Percentiles rank a stretch among this genome's conserved stretches.
Conservation (phyloP, 768 basidiomycete genomes). For the Mycena venus region DNA sequence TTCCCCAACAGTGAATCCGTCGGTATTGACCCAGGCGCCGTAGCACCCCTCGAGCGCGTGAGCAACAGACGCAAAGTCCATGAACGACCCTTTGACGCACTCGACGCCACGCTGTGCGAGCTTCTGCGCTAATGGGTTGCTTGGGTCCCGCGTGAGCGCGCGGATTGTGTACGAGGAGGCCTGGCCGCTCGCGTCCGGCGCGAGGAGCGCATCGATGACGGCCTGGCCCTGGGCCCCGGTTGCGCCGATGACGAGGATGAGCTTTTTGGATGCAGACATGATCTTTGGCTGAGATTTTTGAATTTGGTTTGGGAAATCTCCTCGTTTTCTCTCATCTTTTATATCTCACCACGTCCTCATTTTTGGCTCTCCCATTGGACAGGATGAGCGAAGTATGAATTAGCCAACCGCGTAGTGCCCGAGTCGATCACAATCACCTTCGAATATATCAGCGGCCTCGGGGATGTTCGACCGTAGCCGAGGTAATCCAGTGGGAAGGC, state of each 20-base stretch:
- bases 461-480: too few species aligned
- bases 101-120: constrained; percentile 53
- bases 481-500: too few species aligned
- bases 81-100: constrained; percentile 53
- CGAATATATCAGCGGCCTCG: too few species aligned
- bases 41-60: constrained; percentile 51
- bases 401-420: too few species aligned
- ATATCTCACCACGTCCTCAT: too few species aligned
- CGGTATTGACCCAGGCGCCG: constrained; percentile 58
- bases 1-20: constrained; percentile 57
- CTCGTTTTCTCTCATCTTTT: too few species aligned
- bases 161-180: constrained; percentile 57
- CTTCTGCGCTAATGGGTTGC: constrained; percentile 46
- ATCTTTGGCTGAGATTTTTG: neutral
- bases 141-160: constrained; percentile 54
- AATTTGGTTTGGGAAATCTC: too few species aligned
- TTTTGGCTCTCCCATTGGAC: too few species aligned
- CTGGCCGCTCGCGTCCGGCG: constrained; percentile 32
- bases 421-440: too few species aligned
- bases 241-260: constrained; percentile 60
- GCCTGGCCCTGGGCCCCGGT: constrained; percentile 60
- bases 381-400: too few species aligned
- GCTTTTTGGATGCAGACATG: constrained; percentile 35
- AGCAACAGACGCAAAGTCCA: constrained; percentile 45
- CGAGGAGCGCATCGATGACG: constrained; percentile 54